Evolutionary conservation across 148 eudicot species (phyloP), one percentile per base, ranked within the genome.

Genomic region (Bassia scoparia): DNA sequence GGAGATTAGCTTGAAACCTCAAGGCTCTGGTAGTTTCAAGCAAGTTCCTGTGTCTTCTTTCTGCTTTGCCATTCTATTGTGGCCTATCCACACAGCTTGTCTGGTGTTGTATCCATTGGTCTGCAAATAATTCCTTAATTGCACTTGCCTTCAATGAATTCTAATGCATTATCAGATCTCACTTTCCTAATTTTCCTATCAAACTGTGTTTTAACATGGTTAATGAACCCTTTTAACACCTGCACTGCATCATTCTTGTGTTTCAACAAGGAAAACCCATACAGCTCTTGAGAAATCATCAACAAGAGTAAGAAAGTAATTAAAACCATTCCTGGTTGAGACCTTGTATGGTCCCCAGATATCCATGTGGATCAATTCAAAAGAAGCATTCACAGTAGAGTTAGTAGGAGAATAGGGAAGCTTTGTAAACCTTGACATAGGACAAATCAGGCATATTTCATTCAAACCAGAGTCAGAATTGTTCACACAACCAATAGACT

Each of bases 391-490:
- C 0, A 52, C 53, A 3, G 3, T 10, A 16, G 56, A 17, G 0
- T 2, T 3, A 21, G 41, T 18, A 7, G 4, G 0, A 2, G 5
- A 0, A 30, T 0, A 68, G 2, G 58, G 58, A 15, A 46, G 58
- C 30, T 49, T 68, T 2, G 56, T 20, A 0, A 27, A 1, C 16
- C 49, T 68, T 2, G 38, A 38, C 71, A 68, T 48, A 7, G 58
- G 71, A 30, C 59, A 68, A 27, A 26, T 49, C 0, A 68, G 2
- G 20, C 71, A 68, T 0, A 30, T 0, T 14, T 24, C 31, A 8
- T 21, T 38, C 16, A 12, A 1, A 2, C n/a, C 2, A 6, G 5
- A 4, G 0, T 18, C 1, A 2, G 1, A 4, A 1, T 10, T 5
- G 23, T 13, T 27, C 10, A 64, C 3, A 33, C 6, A 16, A 18